These are phyloP conservation scores for Fusarium sp. DNA, from an alignment of 2,329 filamentous ascomycete genomes.

Conservation along the genomic window DNA sequence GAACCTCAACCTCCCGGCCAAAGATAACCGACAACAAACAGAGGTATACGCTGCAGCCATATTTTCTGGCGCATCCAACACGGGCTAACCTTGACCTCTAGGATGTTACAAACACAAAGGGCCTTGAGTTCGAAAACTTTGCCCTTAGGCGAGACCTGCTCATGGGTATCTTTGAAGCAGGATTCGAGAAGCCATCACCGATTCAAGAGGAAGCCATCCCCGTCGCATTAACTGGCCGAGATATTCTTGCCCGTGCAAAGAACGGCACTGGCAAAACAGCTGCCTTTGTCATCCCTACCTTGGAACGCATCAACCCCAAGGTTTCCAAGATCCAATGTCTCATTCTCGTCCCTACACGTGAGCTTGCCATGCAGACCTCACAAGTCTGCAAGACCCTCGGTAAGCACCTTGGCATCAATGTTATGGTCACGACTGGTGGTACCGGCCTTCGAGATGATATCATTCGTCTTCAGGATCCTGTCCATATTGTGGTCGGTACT, in stretches of 20 bases:
- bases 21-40: slow-evolving; percentile 83
- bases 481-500: slow-evolving; percentile 98
- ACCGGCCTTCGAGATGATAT: slow-evolving; percentile 97
- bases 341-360: slow-evolving; percentile 95
- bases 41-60: slow-evolving; percentile 65
- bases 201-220: slow-evolving; percentile 99
- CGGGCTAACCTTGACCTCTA: slow-evolving; percentile 53
- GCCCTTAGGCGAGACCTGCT: slow-evolving; percentile 93
- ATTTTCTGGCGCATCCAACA: slow-evolving; percentile 11
- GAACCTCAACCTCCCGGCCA: slow-evolving; percentile 76
- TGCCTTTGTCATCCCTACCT: slow-evolving; percentile 94
- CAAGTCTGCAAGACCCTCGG: slow-evolving; percentile 99
- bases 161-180: slow-evolving; percentile 99
- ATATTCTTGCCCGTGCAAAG: slow-evolving; percentile 96
- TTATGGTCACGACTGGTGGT: slow-evolving; percentile 99
- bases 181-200: slow-evolving; percentile 97
- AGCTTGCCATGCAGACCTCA: slow-evolving; percentile 97
- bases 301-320: slow-evolving; percentile 97
- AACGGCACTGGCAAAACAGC: slow-evolving; percentile 99
- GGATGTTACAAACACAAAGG: slow-evolving; percentile 99
- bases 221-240: slow-evolving; percentile 92
- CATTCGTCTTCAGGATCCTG: slow-evolving; percentile 89
- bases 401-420: slow-evolving; percentile 96
- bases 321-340: slow-evolving; percentile 96
- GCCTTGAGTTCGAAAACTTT: slow-evolving; percentile 97